Base-by-base conservation (phyloP, 176 grass and related monocot species). In the Chrysopogon serrulatus region DNA sequence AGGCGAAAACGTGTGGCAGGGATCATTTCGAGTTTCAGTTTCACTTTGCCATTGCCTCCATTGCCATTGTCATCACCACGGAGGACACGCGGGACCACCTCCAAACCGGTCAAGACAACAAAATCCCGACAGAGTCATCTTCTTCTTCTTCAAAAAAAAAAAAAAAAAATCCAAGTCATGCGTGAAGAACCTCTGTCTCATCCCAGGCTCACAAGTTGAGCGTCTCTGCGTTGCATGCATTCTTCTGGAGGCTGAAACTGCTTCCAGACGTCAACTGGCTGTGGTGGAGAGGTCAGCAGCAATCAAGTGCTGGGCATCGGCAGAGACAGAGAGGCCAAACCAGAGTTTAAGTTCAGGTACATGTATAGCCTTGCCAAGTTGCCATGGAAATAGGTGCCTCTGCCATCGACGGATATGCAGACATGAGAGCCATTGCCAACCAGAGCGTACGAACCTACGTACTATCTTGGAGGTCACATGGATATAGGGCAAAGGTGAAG, bases 301-400 rank as follows among this genome's bases (percentile, higher is more conserved):
- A 40, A 40, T 40, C 39, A 40, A 40, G 39, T 40, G 39, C 10
- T 10, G 39, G 39, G 8, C 2, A 40, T 40, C 2, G 39, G 39
- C 39, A n/a, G n/a, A n/a, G n/a, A n/a, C n/a, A 10, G 39, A 40
- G 39, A 40, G 39, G 39, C 39, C 8, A 40, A 40, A 40, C 39
- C 39, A 40, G 39, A 40, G 39, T 40, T 40, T 40, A 8, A 40
- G 39, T 8, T 40, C 39, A 40, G 39, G 39, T 40, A 10, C 8
- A 40, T 40, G 10, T 2, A 10, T 5, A 7, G 5, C 36, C 36
- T 37, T 37, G 36, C 36, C 36, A 37, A n/a, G n/a, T n/a, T n/a
- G n/a, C n/a, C n/a, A n/a, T n/a, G 59, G 68, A 68, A 73, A 26
- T 62, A 73, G 53, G 68, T 83, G 60, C 72, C 82, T 0, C 8